A percentile compares a stretch with the other conserved stretches of the same genome.
Conservation (phyloP, 768 basidiomycete genomes). For the Lactifluus echinatus region DNA sequence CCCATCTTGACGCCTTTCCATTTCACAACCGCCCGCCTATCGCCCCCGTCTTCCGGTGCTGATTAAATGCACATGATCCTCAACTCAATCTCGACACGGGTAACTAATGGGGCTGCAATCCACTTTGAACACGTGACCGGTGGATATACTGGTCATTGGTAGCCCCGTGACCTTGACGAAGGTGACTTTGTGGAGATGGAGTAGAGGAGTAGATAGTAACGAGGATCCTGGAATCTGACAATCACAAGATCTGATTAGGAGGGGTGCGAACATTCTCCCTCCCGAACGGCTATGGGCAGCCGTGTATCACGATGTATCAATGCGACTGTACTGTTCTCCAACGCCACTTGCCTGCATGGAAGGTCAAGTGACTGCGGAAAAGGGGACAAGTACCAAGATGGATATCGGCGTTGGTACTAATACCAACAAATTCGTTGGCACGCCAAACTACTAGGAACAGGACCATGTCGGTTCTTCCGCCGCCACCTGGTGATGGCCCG, state of each 20-base stretch:
- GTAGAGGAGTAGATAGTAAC: slow-evolving; percentile 25
- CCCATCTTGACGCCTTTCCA: background rate
- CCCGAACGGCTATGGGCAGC: background rate
- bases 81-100: background rate
- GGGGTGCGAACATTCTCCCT: background rate
- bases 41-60: background rate
- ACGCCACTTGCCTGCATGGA: background rate
- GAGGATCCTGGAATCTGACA: background rate
- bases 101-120: background rate
- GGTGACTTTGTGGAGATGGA: slow-evolving; percentile 81
- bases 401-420: background rate
- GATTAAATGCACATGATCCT: background rate
- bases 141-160: background rate
- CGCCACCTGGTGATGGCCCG: background rate
- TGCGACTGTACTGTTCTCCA: background rate
- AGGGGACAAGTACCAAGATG: background rate
- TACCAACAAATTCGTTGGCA: background rate
- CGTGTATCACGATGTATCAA: background rate
- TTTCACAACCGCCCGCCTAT: background rate
- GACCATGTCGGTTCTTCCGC: background rate
- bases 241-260: background rate
- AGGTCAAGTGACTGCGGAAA: slow-evolving; percentile 2
- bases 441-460: background rate
- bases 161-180: slow-evolving; percentile 91
- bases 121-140: background rate